Percentiles rank a stretch among this genome's conserved stretches.
phyloP scores from a whole-genome alignment of 2,329 filamentous ascomycete species.

The Ascochyta lentis region DNA sequence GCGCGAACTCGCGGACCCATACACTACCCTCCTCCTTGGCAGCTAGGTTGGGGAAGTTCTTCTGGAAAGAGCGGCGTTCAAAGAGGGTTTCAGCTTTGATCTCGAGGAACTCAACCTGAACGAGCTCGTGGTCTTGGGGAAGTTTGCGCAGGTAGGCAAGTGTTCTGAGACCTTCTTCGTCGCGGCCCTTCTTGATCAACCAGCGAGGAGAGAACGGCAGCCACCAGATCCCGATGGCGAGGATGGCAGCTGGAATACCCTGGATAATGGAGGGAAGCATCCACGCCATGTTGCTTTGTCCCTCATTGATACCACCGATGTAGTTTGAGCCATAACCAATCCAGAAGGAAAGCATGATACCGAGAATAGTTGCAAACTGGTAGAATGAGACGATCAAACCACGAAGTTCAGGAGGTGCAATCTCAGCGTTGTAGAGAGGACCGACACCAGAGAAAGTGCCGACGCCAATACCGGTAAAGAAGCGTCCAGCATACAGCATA shows the following conservation, averaged over 20 bases:
- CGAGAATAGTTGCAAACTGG: conserved; percentile 39
- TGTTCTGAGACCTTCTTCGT: conserved; percentile 30
- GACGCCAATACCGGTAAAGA: conserved; percentile 59
- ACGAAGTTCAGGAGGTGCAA: conserved; percentile 37
- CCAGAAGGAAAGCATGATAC: conserved; percentile 44
- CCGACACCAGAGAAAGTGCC: conserved; percentile 56
- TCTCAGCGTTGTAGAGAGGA: conserved; percentile 57
- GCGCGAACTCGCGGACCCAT: conserved; percentile 55
- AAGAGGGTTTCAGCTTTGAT: conserved; percentile 57
- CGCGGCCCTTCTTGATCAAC: conserved; percentile 36
- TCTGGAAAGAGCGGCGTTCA: conserved; percentile 52
- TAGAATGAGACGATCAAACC: conserved; percentile 40
- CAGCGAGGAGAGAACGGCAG: conserved; percentile 36
- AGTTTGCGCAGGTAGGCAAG: conserved; percentile 41
- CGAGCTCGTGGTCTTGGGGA: conserved; percentile 40
- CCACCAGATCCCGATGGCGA: conserved; percentile 37
- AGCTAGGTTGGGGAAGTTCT: conserved; percentile 55
- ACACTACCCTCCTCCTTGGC: conserved; percentile 53
- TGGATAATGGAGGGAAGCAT: conserved; percentile 37
- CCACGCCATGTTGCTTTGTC: conserved; percentile 37
- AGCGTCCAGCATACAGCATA: conserved; percentile 57
- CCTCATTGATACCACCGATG: conserved; percentile 53
- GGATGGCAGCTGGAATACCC: conserved; percentile 31
- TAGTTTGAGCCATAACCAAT: conserved; percentile 40
- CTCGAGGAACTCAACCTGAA: conserved; percentile 56